phyloP scores from a whole-genome alignment of 1,284 basidiomycete species.

The Melanopsichium pennsylvanicum region DNA sequence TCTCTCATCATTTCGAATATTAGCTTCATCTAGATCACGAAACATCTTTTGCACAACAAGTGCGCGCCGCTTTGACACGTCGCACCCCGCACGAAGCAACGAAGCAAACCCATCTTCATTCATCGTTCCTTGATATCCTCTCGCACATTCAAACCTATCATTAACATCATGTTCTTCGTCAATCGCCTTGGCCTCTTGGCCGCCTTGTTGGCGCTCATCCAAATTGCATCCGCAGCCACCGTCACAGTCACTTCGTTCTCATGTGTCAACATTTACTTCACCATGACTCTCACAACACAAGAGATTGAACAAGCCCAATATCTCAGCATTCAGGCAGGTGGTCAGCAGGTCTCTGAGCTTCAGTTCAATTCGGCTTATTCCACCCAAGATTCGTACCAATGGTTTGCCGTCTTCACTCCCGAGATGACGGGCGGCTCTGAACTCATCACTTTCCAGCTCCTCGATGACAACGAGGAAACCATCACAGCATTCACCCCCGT shows the following conservation, averaged over 20 bases:
- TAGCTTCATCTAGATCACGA: no score
- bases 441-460: conserved; percentile 24
- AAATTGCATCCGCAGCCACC: conserved; percentile 10
- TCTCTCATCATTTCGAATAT: no score
- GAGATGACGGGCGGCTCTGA: conserved; percentile 17
- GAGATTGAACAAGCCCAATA: conserved; percentile 10
- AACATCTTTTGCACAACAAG: no score
- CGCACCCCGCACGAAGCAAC: no score
- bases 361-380: conserved; percentile 19
- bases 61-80: no score
- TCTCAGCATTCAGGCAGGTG: conserved; percentile 18
- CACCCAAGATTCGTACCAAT: conserved; percentile 15
- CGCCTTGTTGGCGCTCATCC: conserved; percentile 19
- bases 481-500: conserved; percentile 16
- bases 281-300: conserved; percentile 16
- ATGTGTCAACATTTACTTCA: conserved; percentile 28
- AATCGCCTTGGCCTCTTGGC: conserved; percentile 15
- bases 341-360: conserved; percentile 18
- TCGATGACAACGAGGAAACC: conserved; percentile 14
- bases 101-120: neutral
- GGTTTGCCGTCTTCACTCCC: conserved; percentile 22
- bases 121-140: neutral
- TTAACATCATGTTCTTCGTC: conserved; percentile 7
- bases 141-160: no score
- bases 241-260: conserved; percentile 28